These are phyloP conservation scores for Flaveria linearis DNA, from an alignment of 129 eudicot species.

Conservation along the genomic window DNA sequence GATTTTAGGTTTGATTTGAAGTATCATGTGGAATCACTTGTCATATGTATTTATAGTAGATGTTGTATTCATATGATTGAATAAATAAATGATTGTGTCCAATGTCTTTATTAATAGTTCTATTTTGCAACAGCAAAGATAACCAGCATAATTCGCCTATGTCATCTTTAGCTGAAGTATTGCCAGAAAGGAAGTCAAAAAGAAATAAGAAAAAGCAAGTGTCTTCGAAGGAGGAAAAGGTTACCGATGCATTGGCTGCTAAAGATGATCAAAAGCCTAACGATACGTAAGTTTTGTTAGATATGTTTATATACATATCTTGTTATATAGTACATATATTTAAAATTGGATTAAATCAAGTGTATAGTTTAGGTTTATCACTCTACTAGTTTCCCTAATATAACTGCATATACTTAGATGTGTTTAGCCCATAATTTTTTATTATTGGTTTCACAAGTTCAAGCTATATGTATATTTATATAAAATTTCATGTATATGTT, in stretches of 20 bases:
- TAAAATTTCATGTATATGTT: neutral
- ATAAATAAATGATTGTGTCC: neutral
- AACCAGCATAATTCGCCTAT: neutral
- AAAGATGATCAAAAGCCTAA: constrained; percentile 36
- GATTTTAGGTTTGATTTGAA: neutral
- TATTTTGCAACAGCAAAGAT: constrained; percentile 26
- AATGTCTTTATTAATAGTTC: neutral
- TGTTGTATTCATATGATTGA: constrained; percentile 9
- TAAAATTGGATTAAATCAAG: neutral
- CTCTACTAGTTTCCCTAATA: neutral
- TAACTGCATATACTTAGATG: neutral
- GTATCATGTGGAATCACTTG: constrained; percentile 8
- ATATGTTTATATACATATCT: neutral
- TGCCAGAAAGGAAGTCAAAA: constrained; percentile 24
- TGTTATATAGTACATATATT: neutral
- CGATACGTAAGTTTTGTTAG: constrained; percentile 27
- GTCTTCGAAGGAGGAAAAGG: constrained; percentile 24
- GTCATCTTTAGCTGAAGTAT: constrained; percentile 27
- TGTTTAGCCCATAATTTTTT: neutral
- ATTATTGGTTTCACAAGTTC: neutral
- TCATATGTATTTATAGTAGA: neutral
- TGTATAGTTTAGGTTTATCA: neutral
- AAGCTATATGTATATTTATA: neutral
- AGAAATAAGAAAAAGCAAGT: constrained; percentile 40
- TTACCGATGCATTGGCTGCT: constrained; percentile 27